A percentile compares a stretch with the other conserved stretches of the same genome.
Evolutionary conservation across 2,329 filamentous ascomycete species (phyloP).

Genomic region (Kalaharituber pfeilii): DNA sequence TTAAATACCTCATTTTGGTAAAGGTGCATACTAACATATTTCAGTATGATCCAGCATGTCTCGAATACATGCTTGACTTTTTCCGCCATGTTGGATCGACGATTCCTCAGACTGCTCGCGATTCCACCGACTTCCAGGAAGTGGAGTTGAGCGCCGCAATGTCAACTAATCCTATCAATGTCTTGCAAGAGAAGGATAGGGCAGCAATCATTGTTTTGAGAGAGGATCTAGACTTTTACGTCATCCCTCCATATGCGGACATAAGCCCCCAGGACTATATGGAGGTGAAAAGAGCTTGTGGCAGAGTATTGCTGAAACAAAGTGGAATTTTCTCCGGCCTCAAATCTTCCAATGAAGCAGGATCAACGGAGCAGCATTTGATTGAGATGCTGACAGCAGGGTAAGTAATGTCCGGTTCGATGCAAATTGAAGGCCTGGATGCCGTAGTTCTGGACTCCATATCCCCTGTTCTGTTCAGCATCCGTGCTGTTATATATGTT

Average conservation of each 20-base stretch:
- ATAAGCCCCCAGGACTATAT: constrained; percentile 86
- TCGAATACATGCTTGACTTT: constrained; percentile 99
- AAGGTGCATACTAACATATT: constrained; percentile 27
- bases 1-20: constrained; percentile 12
- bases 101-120: constrained; percentile 49
- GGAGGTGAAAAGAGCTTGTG: constrained; percentile 83
- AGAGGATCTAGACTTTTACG: constrained; percentile 95
- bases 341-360: constrained; percentile 84
- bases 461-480: no score
- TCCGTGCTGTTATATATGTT: not conserved
- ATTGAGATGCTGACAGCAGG: constrained; percentile 99
- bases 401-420: constrained; percentile 37
- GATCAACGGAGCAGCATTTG: constrained; percentile 91
- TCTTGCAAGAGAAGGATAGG: constrained; percentile 52
- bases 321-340: constrained; percentile 92
- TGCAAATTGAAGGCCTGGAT: not conserved
- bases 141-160: constrained; percentile 11
- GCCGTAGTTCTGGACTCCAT: not conserved
- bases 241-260: constrained; percentile 69
- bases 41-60: constrained; percentile 87
- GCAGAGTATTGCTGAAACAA: constrained; percentile 68
- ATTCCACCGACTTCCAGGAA: constrained; percentile 41
- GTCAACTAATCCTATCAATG: constrained; percentile 31
- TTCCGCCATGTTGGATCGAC: constrained; percentile 91
- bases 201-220: constrained; percentile 93